phyloP scores from a whole-genome alignment of 345 rosid genomes.

The Linum trigynum region DNA sequence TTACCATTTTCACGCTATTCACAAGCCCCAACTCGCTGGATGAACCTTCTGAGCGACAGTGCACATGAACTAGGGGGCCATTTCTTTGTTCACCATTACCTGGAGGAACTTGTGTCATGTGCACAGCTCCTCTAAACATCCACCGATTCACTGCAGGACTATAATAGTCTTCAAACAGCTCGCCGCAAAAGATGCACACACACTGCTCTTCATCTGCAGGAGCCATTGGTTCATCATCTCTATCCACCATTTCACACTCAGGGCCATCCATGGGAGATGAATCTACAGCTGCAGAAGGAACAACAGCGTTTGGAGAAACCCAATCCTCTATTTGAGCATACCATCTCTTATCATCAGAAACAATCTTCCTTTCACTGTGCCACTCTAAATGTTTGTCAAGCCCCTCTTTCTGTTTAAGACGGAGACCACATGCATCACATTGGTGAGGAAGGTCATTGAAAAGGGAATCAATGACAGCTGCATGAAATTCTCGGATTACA shows the following conservation, averaged over 20 bases:
- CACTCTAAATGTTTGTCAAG: slow-evolving; percentile 69
- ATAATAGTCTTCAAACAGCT: slow-evolving; percentile 78
- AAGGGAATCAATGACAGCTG: slow-evolving; percentile 55
- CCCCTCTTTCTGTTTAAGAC: slow-evolving; percentile 49
- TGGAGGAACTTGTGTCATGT: slow-evolving; percentile 29
- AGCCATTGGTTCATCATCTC: slow-evolving; percentile 44
- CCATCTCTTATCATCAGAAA: slow-evolving; percentile 54
- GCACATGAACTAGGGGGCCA: slow-evolving; percentile 59
- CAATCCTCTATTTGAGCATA: slow-evolving; percentile 53
- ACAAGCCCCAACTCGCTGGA: slow-evolving; percentile 42
- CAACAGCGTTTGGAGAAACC: slow-evolving; percentile 42
- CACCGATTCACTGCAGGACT: slow-evolving; percentile 45
- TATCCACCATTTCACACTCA: slow-evolving; percentile 18
- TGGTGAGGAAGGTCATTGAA: slow-evolving; percentile 57
- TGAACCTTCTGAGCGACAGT: slow-evolving; percentile 47
- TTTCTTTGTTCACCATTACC: slow-evolving; percentile 16
- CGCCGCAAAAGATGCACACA: slow-evolving; percentile 82
- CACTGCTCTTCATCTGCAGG: slow-evolving; percentile 75
- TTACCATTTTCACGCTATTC: slow-evolving; percentile 52
- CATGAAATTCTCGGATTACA: slow-evolving; percentile 62
- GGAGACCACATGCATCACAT: slow-evolving; percentile 72
- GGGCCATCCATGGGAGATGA: slow-evolving; percentile 24
- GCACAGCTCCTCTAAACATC: slow-evolving; percentile 78
- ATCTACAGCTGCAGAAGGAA: slow-evolving; percentile 29
- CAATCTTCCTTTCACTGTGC: slow-evolving; percentile 48